Conservation (phyloP, 139 green algal species). For the Raphidocelis subcapitata region DNA sequence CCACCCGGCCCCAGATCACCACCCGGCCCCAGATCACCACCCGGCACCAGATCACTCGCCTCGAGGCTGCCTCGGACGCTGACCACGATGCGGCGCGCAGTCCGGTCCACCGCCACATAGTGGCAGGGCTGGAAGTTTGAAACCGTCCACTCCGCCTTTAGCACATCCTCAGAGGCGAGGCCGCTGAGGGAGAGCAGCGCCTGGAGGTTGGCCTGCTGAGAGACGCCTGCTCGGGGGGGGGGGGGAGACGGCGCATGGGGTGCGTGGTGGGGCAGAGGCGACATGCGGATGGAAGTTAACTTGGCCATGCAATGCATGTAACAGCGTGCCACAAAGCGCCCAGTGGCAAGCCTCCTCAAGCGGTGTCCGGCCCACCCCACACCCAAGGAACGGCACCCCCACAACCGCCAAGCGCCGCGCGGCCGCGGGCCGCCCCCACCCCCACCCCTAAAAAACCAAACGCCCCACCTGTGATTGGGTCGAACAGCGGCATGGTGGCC, state of each 20-base stretch:
- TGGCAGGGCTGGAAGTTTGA: constrained; percentile 45
- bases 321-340: no score
- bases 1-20: not conserved
- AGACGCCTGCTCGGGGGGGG: constrained; percentile 8
- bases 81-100: constrained; percentile 12
- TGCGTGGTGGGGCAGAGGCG: no score
- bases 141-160: constrained; percentile 25
- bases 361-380: no score
- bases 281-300: no score
- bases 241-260: no score
- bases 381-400: no score
- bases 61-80: constrained; percentile 6
- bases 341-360: no score
- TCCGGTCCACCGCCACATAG: constrained; percentile 56
- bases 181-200: constrained; percentile 19
- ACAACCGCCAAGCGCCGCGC: no score
- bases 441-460: not conserved
- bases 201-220: constrained; percentile 23
- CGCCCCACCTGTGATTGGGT: constrained; percentile 48
- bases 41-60: constrained; percentile 35
- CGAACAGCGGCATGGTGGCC: constrained; percentile 41
- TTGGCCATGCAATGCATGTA: no score
- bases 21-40: constrained; percentile 23
- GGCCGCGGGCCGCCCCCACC: not conserved
- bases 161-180: constrained; percentile 3